Conservation (phyloP, 1,139 yeast genomes). For the Pichia norvegensis region DNA sequence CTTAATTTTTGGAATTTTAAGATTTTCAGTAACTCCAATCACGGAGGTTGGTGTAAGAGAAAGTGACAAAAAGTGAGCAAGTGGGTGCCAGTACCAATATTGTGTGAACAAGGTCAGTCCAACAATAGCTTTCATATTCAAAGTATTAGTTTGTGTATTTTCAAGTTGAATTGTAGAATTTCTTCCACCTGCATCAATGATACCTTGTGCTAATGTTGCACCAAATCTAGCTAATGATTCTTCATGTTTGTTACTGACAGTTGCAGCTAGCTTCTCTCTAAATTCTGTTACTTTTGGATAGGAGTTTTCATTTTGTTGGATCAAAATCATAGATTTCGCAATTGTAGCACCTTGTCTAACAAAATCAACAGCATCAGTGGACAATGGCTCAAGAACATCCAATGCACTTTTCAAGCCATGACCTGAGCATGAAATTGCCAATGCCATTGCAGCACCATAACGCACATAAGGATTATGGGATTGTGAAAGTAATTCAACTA, state of each 20-base stretch:
- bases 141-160: conserved; percentile 82
- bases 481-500: conserved; percentile 86
- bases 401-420: conserved; percentile 83
- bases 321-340: conserved; percentile 84
- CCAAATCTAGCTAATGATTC: conserved; percentile 98
- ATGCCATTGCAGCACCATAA: conserved; percentile 95
- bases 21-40: conserved; percentile 78
- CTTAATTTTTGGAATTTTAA: conserved; percentile 79
- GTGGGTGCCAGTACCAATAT: conserved; percentile 99
- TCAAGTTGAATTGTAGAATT: conserved; percentile 92
- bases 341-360: conserved; percentile 97
- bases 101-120: conserved; percentile 87
- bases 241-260: conserved; percentile 80
- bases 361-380: conserved; percentile 91
- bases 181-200: conserved; percentile 97
- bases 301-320: conserved; percentile 86
- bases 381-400: conserved; percentile 85
- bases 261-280: conserved; percentile 66
- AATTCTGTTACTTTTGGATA: conserved; percentile 74
- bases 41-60: conserved; percentile 91
- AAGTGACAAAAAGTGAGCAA: conserved; percentile 84
- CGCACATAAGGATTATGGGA: conserved; percentile 98
- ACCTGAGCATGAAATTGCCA: conserved; percentile 97
- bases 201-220: conserved; percentile 95
- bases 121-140: conserved; percentile 84